phyloP scores from a whole-genome alignment of 139 green algal species.

The Spirogloea muscicola region DNA sequence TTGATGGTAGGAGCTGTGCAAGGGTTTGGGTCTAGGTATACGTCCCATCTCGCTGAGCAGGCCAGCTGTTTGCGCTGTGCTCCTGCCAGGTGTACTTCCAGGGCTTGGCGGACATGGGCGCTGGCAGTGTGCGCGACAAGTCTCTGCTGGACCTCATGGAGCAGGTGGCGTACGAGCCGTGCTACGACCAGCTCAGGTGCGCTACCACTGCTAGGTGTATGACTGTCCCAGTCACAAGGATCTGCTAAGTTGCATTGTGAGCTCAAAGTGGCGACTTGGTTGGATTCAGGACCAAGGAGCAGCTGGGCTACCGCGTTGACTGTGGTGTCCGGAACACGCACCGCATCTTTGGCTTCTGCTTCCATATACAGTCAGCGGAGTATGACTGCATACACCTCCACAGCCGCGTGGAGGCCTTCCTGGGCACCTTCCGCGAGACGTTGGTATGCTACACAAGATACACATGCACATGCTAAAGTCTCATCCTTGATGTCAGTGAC shows the following conservation, averaged over 20 bases:
- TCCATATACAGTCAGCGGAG: conserved; percentile 59
- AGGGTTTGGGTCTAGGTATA: no score
- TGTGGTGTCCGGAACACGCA: conserved; percentile 70
- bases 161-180: conserved; percentile 48
- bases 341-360: conserved; percentile 76
- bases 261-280: no score
- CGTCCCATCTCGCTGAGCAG: no score
- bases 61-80: conserved; percentile 7
- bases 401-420: conserved; percentile 74
- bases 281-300: conserved; percentile 78
- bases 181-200: conserved; percentile 36
- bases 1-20: no score
- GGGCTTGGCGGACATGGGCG: neutral
- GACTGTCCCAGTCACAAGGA: no score
- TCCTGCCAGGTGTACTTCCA: conserved; percentile 37
- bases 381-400: conserved; percentile 60
- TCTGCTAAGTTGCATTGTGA: no score
- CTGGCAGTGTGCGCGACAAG: conserved; percentile 16
- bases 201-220: neutral
- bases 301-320: conserved; percentile 89
- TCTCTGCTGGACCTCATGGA: conserved; percentile 69
- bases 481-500: no score
- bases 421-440: conserved; percentile 55
- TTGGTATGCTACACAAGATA: no score
- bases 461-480: no score